These are phyloP conservation scores for Aspergillus glaucus DNA, from an alignment of 2,329 filamentous ascomycete species.

Conservation along the genomic window DNA sequence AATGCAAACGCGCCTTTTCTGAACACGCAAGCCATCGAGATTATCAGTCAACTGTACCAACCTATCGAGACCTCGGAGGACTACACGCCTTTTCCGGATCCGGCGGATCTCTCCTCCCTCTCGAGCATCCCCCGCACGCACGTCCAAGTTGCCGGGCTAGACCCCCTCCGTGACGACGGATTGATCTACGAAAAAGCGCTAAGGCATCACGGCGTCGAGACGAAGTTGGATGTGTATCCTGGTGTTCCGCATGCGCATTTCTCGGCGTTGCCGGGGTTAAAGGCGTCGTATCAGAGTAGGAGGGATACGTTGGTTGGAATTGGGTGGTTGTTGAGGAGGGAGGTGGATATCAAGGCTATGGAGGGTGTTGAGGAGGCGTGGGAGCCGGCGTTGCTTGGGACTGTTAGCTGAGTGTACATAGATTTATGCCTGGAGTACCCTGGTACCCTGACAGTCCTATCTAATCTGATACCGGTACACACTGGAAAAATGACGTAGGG, in stretches of 20 bases:
- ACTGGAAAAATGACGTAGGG: too few species aligned
- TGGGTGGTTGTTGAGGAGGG: conserved; percentile 8
- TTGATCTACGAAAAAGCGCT: conserved; percentile 48
- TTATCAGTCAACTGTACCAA: conserved; percentile 26
- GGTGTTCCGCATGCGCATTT: conserved; percentile 36
- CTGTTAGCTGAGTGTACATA: background rate
- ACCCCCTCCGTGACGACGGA: conserved; percentile 48
- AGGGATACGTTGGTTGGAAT: conserved; percentile 8
- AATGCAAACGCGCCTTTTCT: conserved; percentile 35
- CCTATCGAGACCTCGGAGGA: conserved; percentile 6
- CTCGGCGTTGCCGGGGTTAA: conserved; percentile 7
- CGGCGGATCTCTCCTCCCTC: conserved; percentile 1
- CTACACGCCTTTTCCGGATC: conserved; percentile 7
- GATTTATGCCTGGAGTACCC: too few species aligned
- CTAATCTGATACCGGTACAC: background rate
- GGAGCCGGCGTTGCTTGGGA: background rate
- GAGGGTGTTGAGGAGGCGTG: background rate
- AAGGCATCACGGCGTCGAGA: conserved; percentile 40
- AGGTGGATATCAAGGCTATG: background rate
- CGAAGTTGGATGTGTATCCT: conserved; percentile 39
- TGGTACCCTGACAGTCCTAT: too few species aligned
- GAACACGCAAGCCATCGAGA: conserved; percentile 16
- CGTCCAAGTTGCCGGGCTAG: conserved; percentile 47
- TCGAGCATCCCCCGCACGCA: conserved; percentile 27
- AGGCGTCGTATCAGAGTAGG: conserved; percentile 8